phyloP scores from a whole-genome alignment of 192 early-diverging fungal genomes.

The Rhizophagus sp. region DNA sequence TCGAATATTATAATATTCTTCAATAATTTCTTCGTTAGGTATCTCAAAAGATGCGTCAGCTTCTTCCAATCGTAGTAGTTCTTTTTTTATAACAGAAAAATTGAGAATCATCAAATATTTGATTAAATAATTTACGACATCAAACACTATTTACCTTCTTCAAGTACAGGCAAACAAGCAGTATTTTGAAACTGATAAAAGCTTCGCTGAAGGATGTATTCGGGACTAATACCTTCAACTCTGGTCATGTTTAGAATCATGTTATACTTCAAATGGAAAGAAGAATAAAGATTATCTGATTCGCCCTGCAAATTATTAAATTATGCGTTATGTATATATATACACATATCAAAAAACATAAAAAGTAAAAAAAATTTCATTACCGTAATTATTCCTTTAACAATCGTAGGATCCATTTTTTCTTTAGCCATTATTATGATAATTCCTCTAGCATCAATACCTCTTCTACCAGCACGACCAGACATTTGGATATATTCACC shows the following conservation, averaged over 20 bases:
- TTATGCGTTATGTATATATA: neutral
- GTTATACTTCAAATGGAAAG: constrained; percentile 94
- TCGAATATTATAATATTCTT: constrained; percentile 77
- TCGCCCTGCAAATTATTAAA: constrained; percentile 46
- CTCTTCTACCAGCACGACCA: constrained; percentile 96
- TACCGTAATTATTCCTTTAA: constrained; percentile 90
- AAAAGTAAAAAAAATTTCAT: neutral
- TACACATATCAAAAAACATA: neutral
- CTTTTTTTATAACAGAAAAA: constrained; percentile 33
- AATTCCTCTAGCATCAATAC: constrained; percentile 94
- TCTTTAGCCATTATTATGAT: constrained; percentile 97
- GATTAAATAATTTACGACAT: neutral
- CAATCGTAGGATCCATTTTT: constrained; percentile 90
- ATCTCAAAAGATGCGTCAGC: constrained; percentile 58
- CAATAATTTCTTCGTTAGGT: constrained; percentile 69
- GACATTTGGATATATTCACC: constrained; percentile 99
- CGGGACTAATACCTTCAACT: constrained; percentile 90
- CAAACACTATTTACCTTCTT: constrained; percentile 45
- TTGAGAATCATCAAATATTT: neutral
- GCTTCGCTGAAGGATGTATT: constrained; percentile 87
- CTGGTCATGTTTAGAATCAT: constrained; percentile 96
- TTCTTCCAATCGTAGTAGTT: constrained; percentile 56
- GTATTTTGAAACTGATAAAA: constrained; percentile 94
- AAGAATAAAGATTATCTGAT: constrained; percentile 82
- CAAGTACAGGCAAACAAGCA: constrained; percentile 75